Base-by-base conservation (phyloP, 805 yeast species). In the Hyphopichia homilentoma region DNA sequence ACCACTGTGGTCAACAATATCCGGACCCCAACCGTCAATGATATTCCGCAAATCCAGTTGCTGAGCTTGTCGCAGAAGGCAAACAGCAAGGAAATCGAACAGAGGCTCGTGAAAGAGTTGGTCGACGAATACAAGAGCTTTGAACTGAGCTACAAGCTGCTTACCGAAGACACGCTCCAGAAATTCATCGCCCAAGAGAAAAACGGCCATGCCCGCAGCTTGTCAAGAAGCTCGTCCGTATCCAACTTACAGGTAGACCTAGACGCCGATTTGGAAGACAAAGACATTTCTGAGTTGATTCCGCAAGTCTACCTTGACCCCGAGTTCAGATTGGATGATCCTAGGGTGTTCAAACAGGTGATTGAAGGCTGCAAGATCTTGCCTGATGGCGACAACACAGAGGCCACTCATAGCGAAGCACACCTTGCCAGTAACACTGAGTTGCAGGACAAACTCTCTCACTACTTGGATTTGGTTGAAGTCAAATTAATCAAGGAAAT, bases 391-490 rank as follows among this genome's bases (percentile, higher is more conserved):
- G 54, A 50, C 7, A 57, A 46, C 11, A 36, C 44, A 6, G 46
- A 43, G 7, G 25, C 34, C 7, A 38, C 40, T 14, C 38, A 45
- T 9, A 43, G 55, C 5, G 54, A 57, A 34, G 53, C 43, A 14
- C 54, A 30, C 34, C 50, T 75, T 9, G 67, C 73, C 6, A 69
- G 77, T 43, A 74, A 76, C 47, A 66, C 77, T 7, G 61, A 68
- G 15, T 55, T 89, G 12, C 95, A 83, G 48, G 95, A 87, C 27
- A 79, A 77, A 49, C 62, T 90, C 21, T 84, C 93, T 3, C 79
- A 79, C 58, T 87, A 88, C 49, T 65, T 93, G 34, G 97, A 93
- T 52, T 70, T 79, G 1, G 87, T 90, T 1, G 98, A 90, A 57
- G 68, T 84, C 22, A 81, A 83, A 39, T 61, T 90, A 25, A 83